Conservation (phyloP, 2,329 filamentous ascomycete species). For the Claviceps sp. region DNA sequence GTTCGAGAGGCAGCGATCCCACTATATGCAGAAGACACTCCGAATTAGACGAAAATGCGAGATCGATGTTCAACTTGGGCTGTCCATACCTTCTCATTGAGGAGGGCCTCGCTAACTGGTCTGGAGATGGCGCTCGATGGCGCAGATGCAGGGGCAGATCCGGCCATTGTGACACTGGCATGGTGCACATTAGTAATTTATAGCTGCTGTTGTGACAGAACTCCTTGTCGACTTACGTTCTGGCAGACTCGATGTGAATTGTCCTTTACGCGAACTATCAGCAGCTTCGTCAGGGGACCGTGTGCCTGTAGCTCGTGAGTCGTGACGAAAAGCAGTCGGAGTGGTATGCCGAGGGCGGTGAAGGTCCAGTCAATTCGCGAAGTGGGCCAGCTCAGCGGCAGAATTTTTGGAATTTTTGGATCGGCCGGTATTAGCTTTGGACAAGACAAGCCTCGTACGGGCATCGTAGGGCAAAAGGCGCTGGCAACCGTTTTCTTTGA, state of each 20-base stretch:
- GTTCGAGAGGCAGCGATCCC: constrained; percentile 97
- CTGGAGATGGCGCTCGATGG: constrained; percentile 55
- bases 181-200: constrained; percentile 3
- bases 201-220: neutral
- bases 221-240: neutral
- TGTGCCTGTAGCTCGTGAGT: constrained; percentile 19
- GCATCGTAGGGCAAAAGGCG: no score
- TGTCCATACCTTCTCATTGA: constrained; percentile 86
- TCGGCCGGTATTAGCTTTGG: neutral
- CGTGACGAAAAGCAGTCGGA: constrained; percentile 22
- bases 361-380: constrained; percentile 8
- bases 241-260: constrained; percentile 5
- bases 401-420: constrained; percentile 32
- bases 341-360: constrained; percentile 31
- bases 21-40: constrained; percentile 39
- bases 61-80: neutral
- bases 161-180: constrained; percentile 33
- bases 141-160: constrained; percentile 32
- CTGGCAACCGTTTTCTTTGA: neutral
- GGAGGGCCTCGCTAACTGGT: constrained; percentile 91
- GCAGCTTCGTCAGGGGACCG: constrained; percentile 15
- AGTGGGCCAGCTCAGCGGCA: constrained; percentile 15
- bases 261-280: constrained; percentile 13
- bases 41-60: constrained; percentile 6
- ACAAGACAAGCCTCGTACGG: no score